Conservation (phyloP, 75 land plant genomes). For the Sequoia sempervirens region DNA sequence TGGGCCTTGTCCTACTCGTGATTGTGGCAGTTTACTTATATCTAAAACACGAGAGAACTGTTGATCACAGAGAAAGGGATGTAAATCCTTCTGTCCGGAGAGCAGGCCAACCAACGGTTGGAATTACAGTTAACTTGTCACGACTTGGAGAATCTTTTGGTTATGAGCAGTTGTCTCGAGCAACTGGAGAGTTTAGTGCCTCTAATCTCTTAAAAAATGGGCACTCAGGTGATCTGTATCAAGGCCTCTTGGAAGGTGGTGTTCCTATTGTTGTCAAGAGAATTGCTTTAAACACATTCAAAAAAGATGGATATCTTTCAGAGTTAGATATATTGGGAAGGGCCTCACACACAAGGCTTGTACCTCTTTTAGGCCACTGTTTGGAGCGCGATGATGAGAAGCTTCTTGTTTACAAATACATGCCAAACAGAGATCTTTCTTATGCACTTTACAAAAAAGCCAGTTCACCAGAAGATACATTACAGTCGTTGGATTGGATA, state of each 20-base stretch:
- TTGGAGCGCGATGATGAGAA: constrained; percentile 81
- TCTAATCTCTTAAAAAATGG: constrained; percentile 79
- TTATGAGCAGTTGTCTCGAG: constrained; percentile 67
- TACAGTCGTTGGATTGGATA: constrained; percentile 93
- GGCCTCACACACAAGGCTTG: constrained; percentile 68
- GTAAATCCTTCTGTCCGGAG: constrained; percentile 19
- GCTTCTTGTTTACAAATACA: constrained; percentile 77
- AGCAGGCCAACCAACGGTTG: constrained; percentile 21
- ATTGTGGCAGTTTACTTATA: constrained; percentile 21
- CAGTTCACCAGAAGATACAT: constrained; percentile 40
- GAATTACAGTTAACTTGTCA: constrained; percentile 33
- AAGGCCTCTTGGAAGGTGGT: constrained; percentile 64
- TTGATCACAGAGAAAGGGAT: constrained; percentile 26
- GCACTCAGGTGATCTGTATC: constrained; percentile 84
- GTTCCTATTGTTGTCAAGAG: constrained; percentile 65
- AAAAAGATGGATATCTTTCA: constrained; percentile 51
- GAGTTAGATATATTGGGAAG: constrained; percentile 79
- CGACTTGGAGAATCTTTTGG: constrained; percentile 71
- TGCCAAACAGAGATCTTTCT: constrained; percentile 79
- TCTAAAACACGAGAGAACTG: constrained; percentile 9
- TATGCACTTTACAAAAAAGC: constrained; percentile 64
- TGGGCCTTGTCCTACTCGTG: constrained; percentile 50
- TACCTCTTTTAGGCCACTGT: constrained; percentile 85
- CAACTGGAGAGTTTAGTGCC: constrained; percentile 57
- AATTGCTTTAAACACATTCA: constrained; percentile 39